Percentiles rank a stretch among this genome's conserved stretches.
These are phyloP conservation scores for Scorias spongiosa DNA, from an alignment of 2,329 filamentous ascomycete species.

Conservation along the genomic window DNA sequence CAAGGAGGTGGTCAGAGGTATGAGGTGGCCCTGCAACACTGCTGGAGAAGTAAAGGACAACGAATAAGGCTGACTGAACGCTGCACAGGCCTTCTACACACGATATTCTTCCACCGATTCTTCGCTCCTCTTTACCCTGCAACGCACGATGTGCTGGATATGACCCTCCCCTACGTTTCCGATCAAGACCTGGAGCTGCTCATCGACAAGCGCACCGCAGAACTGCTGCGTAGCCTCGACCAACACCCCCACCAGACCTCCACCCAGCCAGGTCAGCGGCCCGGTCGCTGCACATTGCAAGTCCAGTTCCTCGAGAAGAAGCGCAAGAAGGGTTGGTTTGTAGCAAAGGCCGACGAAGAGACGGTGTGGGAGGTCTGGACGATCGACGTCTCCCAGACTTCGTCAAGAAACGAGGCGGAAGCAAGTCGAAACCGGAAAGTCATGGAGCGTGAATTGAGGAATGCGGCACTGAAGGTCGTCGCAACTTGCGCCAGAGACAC, in stretches of 20 bases:
- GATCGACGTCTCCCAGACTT: constrained; percentile 81
- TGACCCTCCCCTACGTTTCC: constrained; percentile 77
- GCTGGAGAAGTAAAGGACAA: not conserved
- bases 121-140: constrained; percentile 73
- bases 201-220: constrained; percentile 72
- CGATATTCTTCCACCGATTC: constrained; percentile 97
- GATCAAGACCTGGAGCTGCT: constrained; percentile 85
- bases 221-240: constrained; percentile 64
- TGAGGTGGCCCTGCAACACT: not conserved
- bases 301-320: constrained; percentile 94
- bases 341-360: constrained; percentile 71
- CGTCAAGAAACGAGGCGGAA: constrained; percentile 76
- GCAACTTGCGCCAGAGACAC: constrained; percentile 54
- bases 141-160: constrained; percentile 77
- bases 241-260: constrained; percentile 14
- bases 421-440: constrained; percentile 75
- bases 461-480: not conserved
- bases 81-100: constrained; percentile 69
- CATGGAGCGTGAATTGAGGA: constrained; percentile 69
- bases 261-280: constrained; percentile 11
- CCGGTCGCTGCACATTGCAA: constrained; percentile 55
- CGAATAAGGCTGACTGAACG: not conserved
- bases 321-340: constrained; percentile 63
- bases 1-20: constrained; percentile 80
- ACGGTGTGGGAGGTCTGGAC: constrained; percentile 97